Evolutionary conservation across 768 basidiomycete species (phyloP), one percentile per base, ranked within the genome.

Genomic region (Tephrocybe sp.): DNA sequence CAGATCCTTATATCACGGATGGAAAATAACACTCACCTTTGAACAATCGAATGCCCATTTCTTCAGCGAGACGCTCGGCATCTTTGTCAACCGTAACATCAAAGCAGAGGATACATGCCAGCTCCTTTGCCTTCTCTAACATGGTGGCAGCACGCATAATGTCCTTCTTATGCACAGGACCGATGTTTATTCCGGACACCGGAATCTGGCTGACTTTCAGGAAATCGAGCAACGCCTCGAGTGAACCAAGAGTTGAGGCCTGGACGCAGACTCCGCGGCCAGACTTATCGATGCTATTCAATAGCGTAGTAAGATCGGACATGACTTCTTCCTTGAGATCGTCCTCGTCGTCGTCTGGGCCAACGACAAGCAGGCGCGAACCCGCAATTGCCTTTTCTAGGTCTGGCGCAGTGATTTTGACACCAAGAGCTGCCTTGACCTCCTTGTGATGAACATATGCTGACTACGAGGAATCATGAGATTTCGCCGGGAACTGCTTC

Each of bases 341-440:
- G 43, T 97, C 96, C 63, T 98, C 96, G 57, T 98, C 95, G 58
- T 98, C 95, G 60, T 98, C 95, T 46, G 93, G 92, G 14, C 95
- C 91, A 42, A 87, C 81, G 26, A 98, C 91, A 43, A 98, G 82
- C 45, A 99, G 74, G 8, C 92, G 87, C 35, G 26, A 98, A 61
- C 97, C 97, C 53, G 96, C 97, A 54, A 99, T 96, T 11, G 97
- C 96, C 67, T 98, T 98, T 63, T 98, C 97, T 16, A 99, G 81
- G 64, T 97, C 96, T 1, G 96, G 87, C 0, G 92, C 97, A 38
- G 87, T 81, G 53, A 99, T 83, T 74, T 99, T 99, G 66, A 99
- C 87, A 64, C 97, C 96, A 44, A 97, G 77, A 5, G 97, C 94
- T 2, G 96, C 97, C 72, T 93, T 98, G 68, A 26, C 91, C 68